A percentile compares a stretch with the other conserved stretches of the same genome.
Conservation (phyloP, 1,284 basidiomycete species). For the Earliella scabrosa region DNA sequence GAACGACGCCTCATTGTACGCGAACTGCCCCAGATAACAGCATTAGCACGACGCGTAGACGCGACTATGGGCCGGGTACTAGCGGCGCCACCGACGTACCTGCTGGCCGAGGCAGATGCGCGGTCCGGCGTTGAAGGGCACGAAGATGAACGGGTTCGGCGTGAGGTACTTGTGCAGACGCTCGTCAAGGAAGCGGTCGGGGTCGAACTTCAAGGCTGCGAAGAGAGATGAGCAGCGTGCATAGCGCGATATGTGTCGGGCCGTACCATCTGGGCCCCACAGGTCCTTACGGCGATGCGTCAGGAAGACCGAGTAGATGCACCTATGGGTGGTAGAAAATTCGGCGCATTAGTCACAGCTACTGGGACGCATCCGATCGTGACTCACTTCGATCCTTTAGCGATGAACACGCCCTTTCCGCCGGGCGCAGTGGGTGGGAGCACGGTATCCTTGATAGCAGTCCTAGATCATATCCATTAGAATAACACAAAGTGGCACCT, state of each 20-base stretch:
- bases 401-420: constrained; percentile 55
- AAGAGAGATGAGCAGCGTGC: too few species aligned
- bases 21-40: constrained; percentile 46
- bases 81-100: constrained; percentile 22
- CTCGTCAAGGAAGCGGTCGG: constrained; percentile 47
- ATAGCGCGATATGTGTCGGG: too few species aligned
- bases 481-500: not conserved
- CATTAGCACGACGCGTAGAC: not conserved
- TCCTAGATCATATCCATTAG: constrained; percentile 20
- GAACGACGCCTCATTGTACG: constrained; percentile 72
- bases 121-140: constrained; percentile 54
- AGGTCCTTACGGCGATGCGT: constrained; percentile 68
- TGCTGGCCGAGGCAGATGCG: constrained; percentile 53
- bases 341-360: not conserved
- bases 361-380: not conserved
- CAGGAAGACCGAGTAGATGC: constrained; percentile 56
- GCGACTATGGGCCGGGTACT: not conserved
- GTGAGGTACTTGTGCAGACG: constrained; percentile 40
- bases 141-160: constrained; percentile 50
- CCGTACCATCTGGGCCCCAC: constrained; percentile 67
- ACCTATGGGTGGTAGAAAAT: constrained; percentile 33
- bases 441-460: constrained; percentile 44
- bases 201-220: constrained; percentile 43
- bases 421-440: constrained; percentile 47
- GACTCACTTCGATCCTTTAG: constrained; percentile 51